Evolutionary conservation across 2,329 filamentous ascomycete species (phyloP), one percentile per base, ranked within the genome.

Genomic region (Dactylellina drechsleri): DNA sequence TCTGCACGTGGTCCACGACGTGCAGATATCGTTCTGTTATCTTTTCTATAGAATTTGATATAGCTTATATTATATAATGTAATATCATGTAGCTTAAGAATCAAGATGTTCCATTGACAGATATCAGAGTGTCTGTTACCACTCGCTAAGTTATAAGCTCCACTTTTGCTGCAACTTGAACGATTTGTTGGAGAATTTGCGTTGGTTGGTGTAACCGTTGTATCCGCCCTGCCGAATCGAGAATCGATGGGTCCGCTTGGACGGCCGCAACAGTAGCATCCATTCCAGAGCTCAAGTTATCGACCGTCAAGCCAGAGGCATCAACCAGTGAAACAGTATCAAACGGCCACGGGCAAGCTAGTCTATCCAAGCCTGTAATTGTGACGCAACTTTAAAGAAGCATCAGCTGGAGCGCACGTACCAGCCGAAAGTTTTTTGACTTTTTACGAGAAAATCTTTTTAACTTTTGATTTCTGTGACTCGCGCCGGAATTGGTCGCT

Each of bases 161-260:
- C 66, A 71, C 66, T 58, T 49, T 58, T 45, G 49, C 50, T 71
- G 66, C 58, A 58, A 71, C 66, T 58, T 43, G 54, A 36, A 50
- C 36, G 31, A 36, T 18, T 23, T 71, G 66, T 71, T 71, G 66
- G 45, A 71, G 58, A 71, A 58, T 56, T 36, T 62, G 70, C 53
- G 70, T 74, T 74, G 31, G 31, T 10, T 36, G 70, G 70, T 74
- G 70, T 74, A 74, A 74, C 70, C 70, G 70, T 74, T 66, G 70
- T 74, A 74, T 74, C 70, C 70, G 70, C 70, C 70, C 70, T 74
- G 31, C 70, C 70, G 70, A 74, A 66, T 59, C 59, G 43, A 65
- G 47, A 16, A 28, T 23, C 7, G 36, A n/a, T 41, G 31, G 70
- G 40, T 36, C 20, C 28, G 59, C 15, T 4, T 49, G 13, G 47